Base-by-base conservation (phyloP, 169 alveolate species). In the Cryptosporidium tyzzeri region DNA sequence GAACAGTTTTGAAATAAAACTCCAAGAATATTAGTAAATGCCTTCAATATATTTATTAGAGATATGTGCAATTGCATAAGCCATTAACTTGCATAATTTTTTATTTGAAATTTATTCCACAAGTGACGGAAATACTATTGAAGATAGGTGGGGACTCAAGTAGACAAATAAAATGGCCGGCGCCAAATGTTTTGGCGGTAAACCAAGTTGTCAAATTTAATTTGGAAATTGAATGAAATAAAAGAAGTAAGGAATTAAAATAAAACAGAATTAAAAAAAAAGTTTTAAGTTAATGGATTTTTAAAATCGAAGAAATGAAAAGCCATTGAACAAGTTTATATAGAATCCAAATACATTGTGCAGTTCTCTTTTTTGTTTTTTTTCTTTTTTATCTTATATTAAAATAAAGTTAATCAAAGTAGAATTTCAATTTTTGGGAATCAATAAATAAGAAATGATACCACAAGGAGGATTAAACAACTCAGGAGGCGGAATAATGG, bases 391-490 rank as follows among this genome's bases (percentile, higher is more conserved):
- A 53, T n/a, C 16, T 26, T 23, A 10, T 55, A 55, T 21, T 55
- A 21, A 55, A 12, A 55, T 16, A 26, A 55, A 55, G 18, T 26
- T 55, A 55, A 23, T 6, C 35, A 48, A 55, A 29, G 0, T 55
- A 55, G 2, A 55, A 23, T 55, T 55, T 55, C 5, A 23, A 7
- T 1, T 9, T 55, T 55, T 26, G 7, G 55, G 8, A 55, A 26
- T 55, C n/a, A n/a, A 26, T 55, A 33, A 6, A 9, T 55, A 65
- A 65, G 50, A 65, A 37, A 65, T 65, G 71, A 26, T 65, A 10
- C 29, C 71, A n/a, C 71, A 65, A 16, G 71, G 71, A 65, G 71
- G 71, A 10, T 14, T 65, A 37, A 65, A 33, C 21, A 33, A 14
- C 50, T 31, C 33, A 33, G 71, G 71, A 3, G 23, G 53, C 12